phyloP scores from a whole-genome alignment of 257 asterid species.

The Capsicum chinense region DNA sequence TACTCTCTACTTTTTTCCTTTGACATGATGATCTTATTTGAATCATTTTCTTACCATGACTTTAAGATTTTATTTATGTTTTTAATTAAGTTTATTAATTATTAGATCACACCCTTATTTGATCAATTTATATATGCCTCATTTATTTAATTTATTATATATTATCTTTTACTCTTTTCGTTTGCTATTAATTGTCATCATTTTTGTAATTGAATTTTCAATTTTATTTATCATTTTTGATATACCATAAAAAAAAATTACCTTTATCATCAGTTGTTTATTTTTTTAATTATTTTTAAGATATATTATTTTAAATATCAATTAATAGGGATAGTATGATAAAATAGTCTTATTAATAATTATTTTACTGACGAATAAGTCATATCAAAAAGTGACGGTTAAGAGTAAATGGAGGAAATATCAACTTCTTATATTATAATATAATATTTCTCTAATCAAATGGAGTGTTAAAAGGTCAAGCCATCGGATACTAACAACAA shows the following conservation, averaged over 20 bases:
- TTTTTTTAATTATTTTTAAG: too few species aligned
- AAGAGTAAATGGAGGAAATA: background rate
- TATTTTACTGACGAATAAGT: too few species aligned
- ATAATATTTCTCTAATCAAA: background rate
- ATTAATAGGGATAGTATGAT: too few species aligned
- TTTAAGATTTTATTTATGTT: background rate
- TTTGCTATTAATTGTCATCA: too few species aligned
- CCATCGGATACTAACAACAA: background rate
- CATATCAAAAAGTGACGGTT: too few species aligned
- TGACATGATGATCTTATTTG: background rate
- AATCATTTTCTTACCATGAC: constrained; percentile 29
- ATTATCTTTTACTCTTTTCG: background rate
- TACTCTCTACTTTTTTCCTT: background rate
- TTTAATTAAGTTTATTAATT: background rate
- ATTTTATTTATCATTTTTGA: too few species aligned
- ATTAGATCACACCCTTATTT: background rate
- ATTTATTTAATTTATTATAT: background rate
- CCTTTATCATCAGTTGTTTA: too few species aligned
- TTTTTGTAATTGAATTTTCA: too few species aligned
- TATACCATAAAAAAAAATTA: too few species aligned
- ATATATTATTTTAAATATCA: too few species aligned
- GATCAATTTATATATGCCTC: background rate
- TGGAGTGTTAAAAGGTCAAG: background rate
- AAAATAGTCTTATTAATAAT: too few species aligned
- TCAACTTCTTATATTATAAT: background rate